phyloP scores from a whole-genome alignment of 176 grass and related monocot species.

The Musa itinerans region DNA sequence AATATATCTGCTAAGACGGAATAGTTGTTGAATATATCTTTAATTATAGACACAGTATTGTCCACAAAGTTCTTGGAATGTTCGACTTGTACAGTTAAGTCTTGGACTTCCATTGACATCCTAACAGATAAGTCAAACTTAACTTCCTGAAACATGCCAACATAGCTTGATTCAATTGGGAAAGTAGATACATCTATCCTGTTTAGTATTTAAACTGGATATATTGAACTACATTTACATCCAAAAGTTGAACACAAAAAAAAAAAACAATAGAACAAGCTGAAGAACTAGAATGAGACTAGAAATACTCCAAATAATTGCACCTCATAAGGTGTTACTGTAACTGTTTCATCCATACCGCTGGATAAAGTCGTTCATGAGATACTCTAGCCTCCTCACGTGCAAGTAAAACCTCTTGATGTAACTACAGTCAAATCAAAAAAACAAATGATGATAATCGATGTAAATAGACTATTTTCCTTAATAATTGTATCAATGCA shows the following conservation, averaged over 20 bases:
- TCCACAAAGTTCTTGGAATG: conserved; percentile 51
- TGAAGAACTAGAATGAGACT: conserved; percentile 11
- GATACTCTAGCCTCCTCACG: conserved; percentile 50
- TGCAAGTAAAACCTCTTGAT: conserved; percentile 40
- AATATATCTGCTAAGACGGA: conserved; percentile 30
- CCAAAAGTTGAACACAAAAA: neutral
- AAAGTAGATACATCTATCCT: neutral
- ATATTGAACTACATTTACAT: neutral
- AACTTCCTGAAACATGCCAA: conserved; percentile 42
- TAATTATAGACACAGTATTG: conserved; percentile 46
- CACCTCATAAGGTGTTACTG: conserved; percentile 22
- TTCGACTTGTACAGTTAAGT: conserved; percentile 34
- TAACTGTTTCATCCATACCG: conserved; percentile 21
- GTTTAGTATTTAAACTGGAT: neutral
- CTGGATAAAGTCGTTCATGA: conserved; percentile 36
- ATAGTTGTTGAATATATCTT: conserved; percentile 47
- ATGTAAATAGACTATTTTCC: neutral
- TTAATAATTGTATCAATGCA: too few relatives aligned
- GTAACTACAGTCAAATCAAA: conserved; percentile 38
- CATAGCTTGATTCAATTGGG: conserved; percentile 17
- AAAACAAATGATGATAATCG: neutral
- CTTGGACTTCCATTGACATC: conserved; percentile 34
- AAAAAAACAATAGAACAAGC: neutral
- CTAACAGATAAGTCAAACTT: conserved; percentile 14
- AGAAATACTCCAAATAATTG: neutral